Conservation (phyloP, 2,329 filamentous ascomycete species). For the Chaetomium sp. region DNA sequence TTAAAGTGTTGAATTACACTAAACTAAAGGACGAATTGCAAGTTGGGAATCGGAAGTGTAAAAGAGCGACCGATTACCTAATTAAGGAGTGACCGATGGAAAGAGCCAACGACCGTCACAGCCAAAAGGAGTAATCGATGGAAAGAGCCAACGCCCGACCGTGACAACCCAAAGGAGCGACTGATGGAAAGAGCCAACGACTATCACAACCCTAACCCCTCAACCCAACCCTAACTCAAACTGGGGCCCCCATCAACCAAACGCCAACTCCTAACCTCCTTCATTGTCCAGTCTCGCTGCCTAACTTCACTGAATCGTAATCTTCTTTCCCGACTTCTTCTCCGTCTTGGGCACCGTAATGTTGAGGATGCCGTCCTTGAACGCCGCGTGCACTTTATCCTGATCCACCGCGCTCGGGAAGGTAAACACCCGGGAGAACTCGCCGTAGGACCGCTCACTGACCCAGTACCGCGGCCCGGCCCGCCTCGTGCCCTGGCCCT, state of each 20-base stretch:
- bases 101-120: too few relatives aligned
- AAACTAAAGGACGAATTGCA: too few relatives aligned
- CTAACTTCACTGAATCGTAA: slow-evolving; percentile 42
- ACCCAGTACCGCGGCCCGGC: slow-evolving; percentile 56
- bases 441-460: slow-evolving; percentile 58
- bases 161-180: too few relatives aligned
- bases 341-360: slow-evolving; percentile 61
- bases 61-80: too few relatives aligned
- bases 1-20: too few relatives aligned
- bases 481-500: slow-evolving; percentile 5
- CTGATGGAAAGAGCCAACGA: too few relatives aligned
- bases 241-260: too few relatives aligned
- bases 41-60: too few relatives aligned
- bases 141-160: too few relatives aligned
- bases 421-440: slow-evolving; percentile 62
- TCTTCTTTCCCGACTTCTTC: slow-evolving; percentile 50
- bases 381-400: slow-evolving; percentile 53
- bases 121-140: too few relatives aligned
- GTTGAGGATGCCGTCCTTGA: slow-evolving; percentile 60
- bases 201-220: too few relatives aligned
- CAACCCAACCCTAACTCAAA: background rate
- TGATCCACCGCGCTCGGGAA: slow-evolving; percentile 61
- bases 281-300: background rate
- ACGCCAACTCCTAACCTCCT: background rate
- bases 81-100: too few relatives aligned